Percentiles rank a stretch among this genome's conserved stretches.
Conservation (phyloP, 2,329 filamentous ascomycete genomes). For the Colletotrichum sublineola region DNA sequence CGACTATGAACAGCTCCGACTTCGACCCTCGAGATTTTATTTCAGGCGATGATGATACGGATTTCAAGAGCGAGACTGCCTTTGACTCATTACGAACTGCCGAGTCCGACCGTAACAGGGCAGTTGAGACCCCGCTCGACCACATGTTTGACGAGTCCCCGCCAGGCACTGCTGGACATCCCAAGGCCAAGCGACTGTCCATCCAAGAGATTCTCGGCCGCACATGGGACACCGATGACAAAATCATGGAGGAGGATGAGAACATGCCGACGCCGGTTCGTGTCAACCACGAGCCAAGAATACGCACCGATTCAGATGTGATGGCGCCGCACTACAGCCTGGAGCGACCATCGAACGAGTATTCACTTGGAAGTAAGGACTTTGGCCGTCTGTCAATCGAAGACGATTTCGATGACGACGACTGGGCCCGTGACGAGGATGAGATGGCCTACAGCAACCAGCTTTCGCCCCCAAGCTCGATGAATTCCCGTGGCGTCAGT, state of each 20-base stretch:
- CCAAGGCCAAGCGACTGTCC: conserved; percentile 67
- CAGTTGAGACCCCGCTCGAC: conserved; percentile 79
- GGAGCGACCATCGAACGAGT: conserved; percentile 48
- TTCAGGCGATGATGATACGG: conserved; percentile 83
- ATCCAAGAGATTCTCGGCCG: conserved; percentile 71
- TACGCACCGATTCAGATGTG: conserved; percentile 43
- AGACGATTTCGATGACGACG: conserved; percentile 73
- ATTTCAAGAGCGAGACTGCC: conserved; percentile 81
- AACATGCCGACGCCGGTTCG: conserved; percentile 65
- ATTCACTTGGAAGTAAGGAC: conserved; percentile 55
- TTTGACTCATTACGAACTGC: conserved; percentile 83
- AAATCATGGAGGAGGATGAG: conserved; percentile 75
- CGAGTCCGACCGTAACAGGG: conserved; percentile 75
- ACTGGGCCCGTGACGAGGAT: conserved; percentile 71
- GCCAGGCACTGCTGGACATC: conserved; percentile 67
- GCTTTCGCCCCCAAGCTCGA: conserved; percentile 70
- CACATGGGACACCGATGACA: conserved; percentile 67
- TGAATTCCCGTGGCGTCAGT: conserved; percentile 67
- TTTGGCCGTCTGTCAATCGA: conserved; percentile 68
- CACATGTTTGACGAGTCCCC: conserved; percentile 87
- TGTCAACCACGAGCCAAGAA: conserved; percentile 50
- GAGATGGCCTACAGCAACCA: conserved; percentile 67
- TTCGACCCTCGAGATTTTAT: conserved; percentile 73
- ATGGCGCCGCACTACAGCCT: conserved; percentile 48
- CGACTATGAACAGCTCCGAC: conserved; percentile 78